Conservation (phyloP, 1,284 basidiomycete species). For the Volvariella surrecta region DNA sequence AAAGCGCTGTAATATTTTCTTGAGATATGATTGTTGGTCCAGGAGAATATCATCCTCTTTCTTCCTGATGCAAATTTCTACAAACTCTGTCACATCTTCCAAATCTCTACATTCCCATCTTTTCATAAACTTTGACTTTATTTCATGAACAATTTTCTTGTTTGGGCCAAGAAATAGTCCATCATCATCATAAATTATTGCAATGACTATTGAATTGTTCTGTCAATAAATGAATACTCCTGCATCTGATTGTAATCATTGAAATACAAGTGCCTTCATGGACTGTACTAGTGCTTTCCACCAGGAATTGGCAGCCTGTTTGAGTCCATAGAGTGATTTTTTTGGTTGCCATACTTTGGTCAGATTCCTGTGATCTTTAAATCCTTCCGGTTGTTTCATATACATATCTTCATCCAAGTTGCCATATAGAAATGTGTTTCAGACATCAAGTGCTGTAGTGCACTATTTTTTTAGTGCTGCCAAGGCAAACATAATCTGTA, state of each 20-base stretch:
- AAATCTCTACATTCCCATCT: slow-evolving; percentile 29
- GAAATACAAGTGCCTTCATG: slow-evolving; percentile 16
- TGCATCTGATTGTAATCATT: slow-evolving; percentile 14
- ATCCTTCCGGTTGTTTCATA: slow-evolving; percentile 25
- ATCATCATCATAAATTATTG: slow-evolving; percentile 20
- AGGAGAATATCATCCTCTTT: slow-evolving; percentile 16
- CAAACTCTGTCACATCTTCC: slow-evolving; percentile 20
- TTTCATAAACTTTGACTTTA: slow-evolving; percentile 16
- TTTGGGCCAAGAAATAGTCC: slow-evolving; percentile 17
- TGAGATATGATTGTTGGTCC: slow-evolving; percentile 25
- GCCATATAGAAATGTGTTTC: slow-evolving; percentile 28
- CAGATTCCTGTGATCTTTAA: slow-evolving; percentile 10
- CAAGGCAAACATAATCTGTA: slow-evolving; percentile 18
- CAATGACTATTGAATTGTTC: slow-evolving; percentile 11
- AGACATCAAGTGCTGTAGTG: slow-evolving; percentile 25
- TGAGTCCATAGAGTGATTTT: slow-evolving; percentile 24
- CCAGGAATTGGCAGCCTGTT: slow-evolving; percentile 22
- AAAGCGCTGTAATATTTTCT: slow-evolving; percentile 22
- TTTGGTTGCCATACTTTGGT: slow-evolving; percentile 14
- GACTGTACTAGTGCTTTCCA: slow-evolving; percentile 14
- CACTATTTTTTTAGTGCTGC: slow-evolving; percentile 15
- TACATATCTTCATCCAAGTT: slow-evolving; percentile 26
- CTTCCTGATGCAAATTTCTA: slow-evolving; percentile 26
- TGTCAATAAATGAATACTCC: slow-evolving; percentile 13
- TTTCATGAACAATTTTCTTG: slow-evolving; percentile 8